These are phyloP conservation scores for Trypanosomatidae sp. DNA, from an alignment of 208 protist genomes.

Conservation along the genomic window DNA sequence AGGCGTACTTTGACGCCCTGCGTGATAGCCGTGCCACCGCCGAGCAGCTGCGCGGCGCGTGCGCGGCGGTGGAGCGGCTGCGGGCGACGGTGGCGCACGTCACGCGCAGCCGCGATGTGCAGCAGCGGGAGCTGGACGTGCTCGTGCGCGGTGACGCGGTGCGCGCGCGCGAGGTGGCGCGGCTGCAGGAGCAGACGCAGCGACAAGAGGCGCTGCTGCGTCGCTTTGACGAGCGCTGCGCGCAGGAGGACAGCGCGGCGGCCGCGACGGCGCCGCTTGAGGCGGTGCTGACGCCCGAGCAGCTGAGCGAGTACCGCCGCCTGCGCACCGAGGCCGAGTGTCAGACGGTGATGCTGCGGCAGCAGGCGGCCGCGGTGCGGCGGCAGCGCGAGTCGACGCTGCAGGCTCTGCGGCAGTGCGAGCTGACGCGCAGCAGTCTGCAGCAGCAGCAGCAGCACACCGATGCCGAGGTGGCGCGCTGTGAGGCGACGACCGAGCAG, in stretches of 20 bases:
- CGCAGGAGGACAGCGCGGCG: slow-evolving; percentile 33
- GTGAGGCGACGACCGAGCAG: slow-evolving; percentile 18
- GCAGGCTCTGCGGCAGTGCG: slow-evolving; percentile 55
- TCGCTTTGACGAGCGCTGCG: slow-evolving; percentile 41
- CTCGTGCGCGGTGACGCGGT: slow-evolving; percentile 32
- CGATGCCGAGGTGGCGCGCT: slow-evolving; percentile 16
- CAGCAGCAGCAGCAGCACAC: slow-evolving; percentile 36
- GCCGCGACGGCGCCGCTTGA: slow-evolving; percentile 8
- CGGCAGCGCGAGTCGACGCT: slow-evolving; percentile 43
- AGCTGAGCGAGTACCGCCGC: slow-evolving; percentile 59
- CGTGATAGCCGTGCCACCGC: slow-evolving; percentile 38
- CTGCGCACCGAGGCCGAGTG: slow-evolving; percentile 79
- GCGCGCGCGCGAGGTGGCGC: slow-evolving; percentile 37
- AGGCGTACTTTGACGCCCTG: slow-evolving; percentile 63
- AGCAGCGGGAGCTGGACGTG: slow-evolving; percentile 27
- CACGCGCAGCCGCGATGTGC: slow-evolving; percentile 41
- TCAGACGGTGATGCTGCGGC: slow-evolving; percentile 56
- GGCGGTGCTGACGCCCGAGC: slow-evolving; percentile 20
- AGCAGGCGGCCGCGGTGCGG: slow-evolving; percentile 55
- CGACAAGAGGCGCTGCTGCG: slow-evolving; percentile 47
- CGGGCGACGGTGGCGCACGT: slow-evolving; percentile 47
- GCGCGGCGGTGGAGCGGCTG: slow-evolving; percentile 53
- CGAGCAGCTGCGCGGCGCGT: slow-evolving; percentile 49
- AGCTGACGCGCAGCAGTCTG: slow-evolving; percentile 23
- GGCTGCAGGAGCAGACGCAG: slow-evolving; percentile 43